phyloP scores from a whole-genome alignment of 805 yeast species.

The Teunomyces panamensis region DNA sequence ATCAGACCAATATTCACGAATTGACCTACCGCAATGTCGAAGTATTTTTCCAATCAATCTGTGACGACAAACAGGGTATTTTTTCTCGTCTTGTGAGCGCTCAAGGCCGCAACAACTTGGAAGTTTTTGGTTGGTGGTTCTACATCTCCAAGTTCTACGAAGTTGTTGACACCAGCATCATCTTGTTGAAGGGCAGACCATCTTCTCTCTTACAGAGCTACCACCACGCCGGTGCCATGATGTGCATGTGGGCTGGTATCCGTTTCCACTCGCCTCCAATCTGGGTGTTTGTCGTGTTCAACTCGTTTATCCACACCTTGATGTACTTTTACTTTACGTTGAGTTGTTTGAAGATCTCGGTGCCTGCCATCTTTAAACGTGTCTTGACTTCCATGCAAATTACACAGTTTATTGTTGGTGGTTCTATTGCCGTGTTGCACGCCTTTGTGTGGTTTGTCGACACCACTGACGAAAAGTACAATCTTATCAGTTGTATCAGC shows the following conservation, averaged over 20 bases:
- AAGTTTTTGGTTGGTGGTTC: conserved; percentile 62
- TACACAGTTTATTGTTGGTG: conserved; percentile 66
- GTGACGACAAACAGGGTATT: conserved; percentile 58
- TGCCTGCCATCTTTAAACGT: conserved; percentile 57
- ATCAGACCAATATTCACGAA: background rate
- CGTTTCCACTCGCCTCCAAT: conserved; percentile 70
- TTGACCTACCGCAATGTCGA: conserved; percentile 20
- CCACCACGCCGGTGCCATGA: conserved; percentile 78
- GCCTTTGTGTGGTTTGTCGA: conserved; percentile 60
- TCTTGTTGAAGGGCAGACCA: conserved; percentile 64
- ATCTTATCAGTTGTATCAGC: conserved; percentile 45
- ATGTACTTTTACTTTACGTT: conserved; percentile 71
- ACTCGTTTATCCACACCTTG: conserved; percentile 72
- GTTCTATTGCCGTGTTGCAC: conserved; percentile 63
- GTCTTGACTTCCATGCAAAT: conserved; percentile 65
- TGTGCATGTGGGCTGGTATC: conserved; percentile 79
- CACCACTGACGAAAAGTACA: conserved; percentile 34
- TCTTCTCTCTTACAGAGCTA: conserved; percentile 67
- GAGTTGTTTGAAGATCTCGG: conserved; percentile 54
- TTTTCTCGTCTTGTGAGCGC: conserved; percentile 34
- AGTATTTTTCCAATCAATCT: conserved; percentile 58
- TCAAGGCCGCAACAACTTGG: conserved; percentile 36
- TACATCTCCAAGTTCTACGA: conserved; percentile 71
- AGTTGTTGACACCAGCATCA: conserved; percentile 65
- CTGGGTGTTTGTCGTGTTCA: conserved; percentile 78